Conservation (phyloP, 1,284 basidiomycete genomes). For the Cryptococcus depauperatus region DNA sequence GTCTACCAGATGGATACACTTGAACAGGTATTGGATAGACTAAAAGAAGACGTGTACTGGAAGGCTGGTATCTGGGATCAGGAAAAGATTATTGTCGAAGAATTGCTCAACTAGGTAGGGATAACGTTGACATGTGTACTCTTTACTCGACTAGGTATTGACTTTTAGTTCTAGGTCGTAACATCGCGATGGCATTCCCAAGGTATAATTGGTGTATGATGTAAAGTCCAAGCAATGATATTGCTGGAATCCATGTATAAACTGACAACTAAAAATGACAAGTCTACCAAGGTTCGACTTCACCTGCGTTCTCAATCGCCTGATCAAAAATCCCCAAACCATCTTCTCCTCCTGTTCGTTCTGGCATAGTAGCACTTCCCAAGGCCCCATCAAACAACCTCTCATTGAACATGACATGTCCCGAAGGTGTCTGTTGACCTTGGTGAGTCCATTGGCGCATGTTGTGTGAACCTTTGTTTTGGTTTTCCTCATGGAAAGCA, state of each 20-base stretch:
- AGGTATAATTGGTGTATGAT: too few relatives aligned
- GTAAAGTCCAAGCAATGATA: too few relatives aligned
- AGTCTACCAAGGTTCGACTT: slow-evolving; percentile 12
- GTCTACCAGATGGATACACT: slow-evolving; percentile 14
- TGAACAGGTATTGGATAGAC: slow-evolving; percentile 25
- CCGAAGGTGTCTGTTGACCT: slow-evolving; percentile 27
- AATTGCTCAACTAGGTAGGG: slow-evolving; percentile 15
- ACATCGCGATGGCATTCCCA: too few relatives aligned
- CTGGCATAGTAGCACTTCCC: slow-evolving; percentile 14
- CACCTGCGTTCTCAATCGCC: slow-evolving; percentile 23
- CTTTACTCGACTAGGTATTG: too few relatives aligned
- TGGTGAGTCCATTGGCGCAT: slow-evolving; percentile 15
- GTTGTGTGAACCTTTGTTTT: slow-evolving; percentile 1
- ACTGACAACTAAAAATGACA: too few relatives aligned
- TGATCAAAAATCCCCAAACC: slow-evolving; percentile 16
- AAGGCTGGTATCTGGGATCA: slow-evolving; percentile 26
- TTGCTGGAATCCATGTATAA: too few relatives aligned
- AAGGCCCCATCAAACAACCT: slow-evolving; percentile 32
- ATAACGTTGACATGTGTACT: too few relatives aligned
- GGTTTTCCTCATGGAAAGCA: slow-evolving; percentile 3
- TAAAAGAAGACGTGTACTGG: slow-evolving; percentile 33
- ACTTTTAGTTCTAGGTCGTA: too few relatives aligned
- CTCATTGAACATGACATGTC: slow-evolving; percentile 34
- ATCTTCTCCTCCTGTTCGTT: slow-evolving; percentile 2
- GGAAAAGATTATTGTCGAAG: slow-evolving; percentile 23